phyloP scores from a whole-genome alignment of 2,329 filamentous ascomycete species.

The Fusarium sp. region DNA sequence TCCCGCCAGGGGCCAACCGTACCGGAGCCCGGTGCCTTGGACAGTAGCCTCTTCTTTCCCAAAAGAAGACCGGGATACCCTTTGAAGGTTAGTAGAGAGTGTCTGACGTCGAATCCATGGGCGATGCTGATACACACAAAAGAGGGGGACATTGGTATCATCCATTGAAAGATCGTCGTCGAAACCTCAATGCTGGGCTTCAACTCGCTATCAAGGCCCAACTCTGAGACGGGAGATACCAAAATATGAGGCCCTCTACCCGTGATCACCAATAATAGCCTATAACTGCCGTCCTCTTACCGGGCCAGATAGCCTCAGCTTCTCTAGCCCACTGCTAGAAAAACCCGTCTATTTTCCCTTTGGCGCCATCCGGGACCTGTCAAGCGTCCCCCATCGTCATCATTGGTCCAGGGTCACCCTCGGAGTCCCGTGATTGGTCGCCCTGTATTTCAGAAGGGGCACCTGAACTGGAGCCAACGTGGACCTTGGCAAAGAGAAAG shows the following conservation, averaged over 20 bases:
- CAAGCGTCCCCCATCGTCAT: conserved; percentile 5
- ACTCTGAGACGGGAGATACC: background rate
- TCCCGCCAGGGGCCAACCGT: conserved; percentile 24
- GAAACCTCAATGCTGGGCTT: background rate
- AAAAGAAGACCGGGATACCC: conserved; percentile 24
- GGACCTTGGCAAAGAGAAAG: background rate
- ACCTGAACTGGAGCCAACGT: conserved; percentile 6
- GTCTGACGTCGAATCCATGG: background rate
- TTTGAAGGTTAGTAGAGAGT: background rate
- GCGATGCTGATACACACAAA: background rate
- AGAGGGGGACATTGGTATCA: background rate
- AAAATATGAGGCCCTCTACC: background rate
- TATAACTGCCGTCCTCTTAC: background rate
- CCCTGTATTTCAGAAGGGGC: conserved; percentile 36
- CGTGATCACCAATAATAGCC: background rate
- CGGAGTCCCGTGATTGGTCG: conserved; percentile 36
- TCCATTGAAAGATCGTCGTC: background rate
- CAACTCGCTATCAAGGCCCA: background rate
- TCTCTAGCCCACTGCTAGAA: background rate
- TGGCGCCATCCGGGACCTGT: background rate
- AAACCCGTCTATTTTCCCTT: background rate
- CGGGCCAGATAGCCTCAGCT: background rate
- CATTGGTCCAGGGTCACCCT: conserved; percentile 37
- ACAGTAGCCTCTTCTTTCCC: background rate
- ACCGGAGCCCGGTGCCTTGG: conserved; percentile 14